These are phyloP conservation scores for Chiua virens DNA, from an alignment of 768 basidiomycete species.

Conservation along the genomic window DNA sequence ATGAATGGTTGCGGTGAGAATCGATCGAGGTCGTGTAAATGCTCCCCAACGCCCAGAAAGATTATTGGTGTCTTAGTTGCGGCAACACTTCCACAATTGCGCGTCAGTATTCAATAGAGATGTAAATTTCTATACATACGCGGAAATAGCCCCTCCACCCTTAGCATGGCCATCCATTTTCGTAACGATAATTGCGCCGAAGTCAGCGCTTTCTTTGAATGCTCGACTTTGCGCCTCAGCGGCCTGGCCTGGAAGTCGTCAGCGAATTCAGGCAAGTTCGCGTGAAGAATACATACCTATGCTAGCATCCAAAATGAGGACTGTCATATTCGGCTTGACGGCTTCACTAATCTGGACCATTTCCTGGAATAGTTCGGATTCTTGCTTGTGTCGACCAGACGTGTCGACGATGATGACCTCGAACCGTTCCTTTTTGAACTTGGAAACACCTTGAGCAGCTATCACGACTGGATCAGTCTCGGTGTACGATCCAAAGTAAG, in stretches of 20 bases:
- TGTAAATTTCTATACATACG: constrained; percentile 54
- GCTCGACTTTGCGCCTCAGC: constrained; percentile 95
- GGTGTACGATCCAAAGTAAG: constrained; percentile 98
- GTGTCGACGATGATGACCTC: constrained; percentile 99
- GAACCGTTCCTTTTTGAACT: constrained; percentile 98
- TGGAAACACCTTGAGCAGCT: constrained; percentile 90
- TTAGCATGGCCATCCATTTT: constrained; percentile 99
- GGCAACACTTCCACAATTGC: constrained; percentile 70
- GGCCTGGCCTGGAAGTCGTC: constrained; percentile 70
- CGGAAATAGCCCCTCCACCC: constrained; percentile 98
- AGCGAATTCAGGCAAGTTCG: neutral
- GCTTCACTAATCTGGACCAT: constrained; percentile 97
- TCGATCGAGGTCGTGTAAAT: constrained; percentile 93
- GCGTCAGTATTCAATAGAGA: constrained; percentile 4
- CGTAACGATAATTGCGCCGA: constrained; percentile 98
- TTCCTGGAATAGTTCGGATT: constrained; percentile 93
- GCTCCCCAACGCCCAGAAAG: constrained; percentile 97
- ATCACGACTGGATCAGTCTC: constrained; percentile 97
- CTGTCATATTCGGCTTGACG: constrained; percentile 94
- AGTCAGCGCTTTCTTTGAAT: constrained; percentile 97
- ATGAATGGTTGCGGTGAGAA: constrained; percentile 98
- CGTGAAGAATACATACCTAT: constrained; percentile 57
- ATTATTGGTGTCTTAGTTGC: constrained; percentile 98
- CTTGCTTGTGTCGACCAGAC: constrained; percentile 95
- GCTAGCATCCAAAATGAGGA: constrained; percentile 93